phyloP scores from a whole-genome alignment of 1,284 basidiomycete genomes.

The Leccinum griseonigrum region DNA sequence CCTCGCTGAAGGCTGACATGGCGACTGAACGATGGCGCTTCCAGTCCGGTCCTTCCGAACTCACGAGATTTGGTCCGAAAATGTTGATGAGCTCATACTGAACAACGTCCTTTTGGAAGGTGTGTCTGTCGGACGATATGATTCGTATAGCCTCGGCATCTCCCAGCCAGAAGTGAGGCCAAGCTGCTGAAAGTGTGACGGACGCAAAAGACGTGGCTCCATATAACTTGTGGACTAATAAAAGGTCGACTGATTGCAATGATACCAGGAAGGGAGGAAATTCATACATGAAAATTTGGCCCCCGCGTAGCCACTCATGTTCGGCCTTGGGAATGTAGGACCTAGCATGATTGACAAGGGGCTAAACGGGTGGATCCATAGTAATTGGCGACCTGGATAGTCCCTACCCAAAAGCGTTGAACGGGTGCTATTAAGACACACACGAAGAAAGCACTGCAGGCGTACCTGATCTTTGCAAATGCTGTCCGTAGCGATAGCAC shows the following conservation, averaged over 20 bases:
- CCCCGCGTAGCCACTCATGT: slow-evolving; percentile 33
- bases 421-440: background rate
- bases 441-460: background rate
- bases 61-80: slow-evolving; percentile 23
- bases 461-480: slow-evolving; percentile 26
- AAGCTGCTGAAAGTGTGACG: slow-evolving; percentile 27
- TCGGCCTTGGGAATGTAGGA: slow-evolving; percentile 33
- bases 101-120: slow-evolving; percentile 38
- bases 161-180: slow-evolving; percentile 39
- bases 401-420: slow-evolving; percentile 9
- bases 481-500: slow-evolving; percentile 13
- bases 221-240: slow-evolving; percentile 36
- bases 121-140: slow-evolving; percentile 30
- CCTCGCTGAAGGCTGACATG: slow-evolving; percentile 32
- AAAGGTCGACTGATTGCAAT: background rate
- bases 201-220: slow-evolving; percentile 38
- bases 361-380: slow-evolving; percentile 37
- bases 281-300: slow-evolving; percentile 36
- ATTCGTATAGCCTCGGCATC: slow-evolving; percentile 41
- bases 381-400: slow-evolving; percentile 18
- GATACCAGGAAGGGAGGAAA: background rate
- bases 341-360: slow-evolving; percentile 25
- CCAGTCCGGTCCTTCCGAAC: slow-evolving; percentile 23
- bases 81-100: slow-evolving; percentile 22
- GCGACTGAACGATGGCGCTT: slow-evolving; percentile 28